These are phyloP conservation scores for Lichtheimia corymbifera DNA, from an alignment of 371 early-diverging fungal genomes.

Conservation along the genomic window DNA sequence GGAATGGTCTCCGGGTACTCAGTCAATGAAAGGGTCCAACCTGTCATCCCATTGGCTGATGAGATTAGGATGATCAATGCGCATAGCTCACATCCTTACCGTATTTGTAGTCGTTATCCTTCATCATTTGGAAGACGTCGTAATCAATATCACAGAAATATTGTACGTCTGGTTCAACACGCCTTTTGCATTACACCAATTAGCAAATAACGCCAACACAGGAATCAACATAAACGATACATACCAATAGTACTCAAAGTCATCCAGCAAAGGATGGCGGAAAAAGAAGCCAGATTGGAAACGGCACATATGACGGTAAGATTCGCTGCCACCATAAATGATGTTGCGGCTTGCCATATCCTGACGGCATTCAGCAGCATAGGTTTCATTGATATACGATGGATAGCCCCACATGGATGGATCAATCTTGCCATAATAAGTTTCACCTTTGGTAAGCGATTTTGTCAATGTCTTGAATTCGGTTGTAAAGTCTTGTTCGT, in stretches of 20 bases:
- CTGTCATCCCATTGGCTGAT: conserved; percentile 51
- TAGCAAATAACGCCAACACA: not conserved
- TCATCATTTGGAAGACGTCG: conserved; percentile 90
- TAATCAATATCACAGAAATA: conserved; percentile 87
- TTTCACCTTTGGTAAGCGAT: conserved; percentile 52
- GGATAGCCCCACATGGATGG: conserved; percentile 84
- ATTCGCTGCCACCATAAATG: conserved; percentile 82
- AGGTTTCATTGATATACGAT: conserved; percentile 70
- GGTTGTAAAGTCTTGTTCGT: conserved; percentile 78
- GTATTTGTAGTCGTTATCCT: conserved; percentile 80
- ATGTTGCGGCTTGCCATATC: conserved; percentile 62
- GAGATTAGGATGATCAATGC: conserved; percentile 62
- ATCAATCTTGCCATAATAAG: conserved; percentile 49
- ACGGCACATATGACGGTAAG: conserved; percentile 96
- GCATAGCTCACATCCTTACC: conserved; percentile 38
- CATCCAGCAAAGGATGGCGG: conserved; percentile 74
- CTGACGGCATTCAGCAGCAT: conserved; percentile 60
- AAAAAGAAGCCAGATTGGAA: conserved; percentile 94
- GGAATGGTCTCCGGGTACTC: conserved; percentile 86
- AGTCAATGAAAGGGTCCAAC: conserved; percentile 78
- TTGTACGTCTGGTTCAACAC: conserved; percentile 90
- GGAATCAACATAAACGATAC: conserved; percentile 1
- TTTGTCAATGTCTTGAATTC: conserved; percentile 68
- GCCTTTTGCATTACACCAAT: conserved; percentile 37
- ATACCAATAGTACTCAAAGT: conserved; percentile 94